Percentiles rank a stretch among this genome's conserved stretches.
phyloP scores from a whole-genome alignment of 2,329 filamentous ascomycete genomes.

The Zasmidium cellare region DNA sequence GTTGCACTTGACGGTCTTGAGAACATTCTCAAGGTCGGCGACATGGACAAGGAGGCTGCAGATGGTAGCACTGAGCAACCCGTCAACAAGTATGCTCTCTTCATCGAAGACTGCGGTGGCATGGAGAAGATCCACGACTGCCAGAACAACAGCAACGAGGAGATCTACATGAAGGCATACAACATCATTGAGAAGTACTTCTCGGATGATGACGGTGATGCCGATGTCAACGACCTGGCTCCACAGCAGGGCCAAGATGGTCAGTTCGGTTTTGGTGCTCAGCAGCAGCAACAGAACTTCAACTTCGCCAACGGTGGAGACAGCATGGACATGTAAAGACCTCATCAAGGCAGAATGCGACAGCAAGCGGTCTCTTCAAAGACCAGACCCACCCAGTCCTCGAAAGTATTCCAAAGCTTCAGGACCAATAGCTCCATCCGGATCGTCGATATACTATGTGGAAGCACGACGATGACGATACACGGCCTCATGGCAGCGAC shows the following conservation, averaged over 20 bases:
- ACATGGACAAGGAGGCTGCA: constrained; percentile 92
- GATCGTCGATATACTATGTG: background rate
- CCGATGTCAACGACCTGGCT: constrained; percentile 78
- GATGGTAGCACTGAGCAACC: constrained; percentile 68
- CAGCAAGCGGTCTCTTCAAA: background rate
- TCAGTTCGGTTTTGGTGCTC: constrained; percentile 75
- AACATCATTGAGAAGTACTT: constrained; percentile 99
- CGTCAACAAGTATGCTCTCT: constrained; percentile 95
- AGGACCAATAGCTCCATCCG: background rate
- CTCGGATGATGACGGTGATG: constrained; percentile 90
- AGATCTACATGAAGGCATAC: constrained; percentile 99
- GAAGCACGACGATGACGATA: background rate
- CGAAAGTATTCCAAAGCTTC: background rate
- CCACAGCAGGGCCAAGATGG: constrained; percentile 71
- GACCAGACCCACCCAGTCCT: background rate
- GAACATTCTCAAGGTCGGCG: constrained; percentile 99
- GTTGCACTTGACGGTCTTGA: constrained; percentile 95
- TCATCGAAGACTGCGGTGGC: constrained; percentile 96
- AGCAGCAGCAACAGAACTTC: constrained; percentile 78
- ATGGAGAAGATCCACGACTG: constrained; percentile 99
- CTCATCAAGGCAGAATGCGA: background rate
- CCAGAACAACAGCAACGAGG: constrained; percentile 99
- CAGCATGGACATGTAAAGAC: constrained; percentile 63
- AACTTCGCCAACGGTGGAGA: constrained; percentile 83
- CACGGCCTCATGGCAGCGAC: background rate